Conservation (phyloP, 306 rosid species). For the Carpinus viminea region DNA sequence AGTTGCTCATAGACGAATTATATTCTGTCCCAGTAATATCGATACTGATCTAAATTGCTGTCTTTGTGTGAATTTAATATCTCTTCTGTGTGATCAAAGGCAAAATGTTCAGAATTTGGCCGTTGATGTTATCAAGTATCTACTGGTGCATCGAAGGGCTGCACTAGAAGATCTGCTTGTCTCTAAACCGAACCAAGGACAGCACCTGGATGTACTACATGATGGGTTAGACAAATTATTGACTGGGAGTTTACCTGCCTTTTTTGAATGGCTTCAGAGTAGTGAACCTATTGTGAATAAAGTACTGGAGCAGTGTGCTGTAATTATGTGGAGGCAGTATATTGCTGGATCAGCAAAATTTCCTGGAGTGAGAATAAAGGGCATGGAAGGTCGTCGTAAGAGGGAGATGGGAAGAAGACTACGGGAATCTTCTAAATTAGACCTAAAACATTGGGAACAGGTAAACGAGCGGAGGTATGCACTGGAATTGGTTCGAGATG, state of each 20-base stretch:
- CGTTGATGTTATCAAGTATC: constrained; percentile 83
- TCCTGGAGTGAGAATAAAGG: constrained; percentile 97
- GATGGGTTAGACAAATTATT: constrained; percentile 92
- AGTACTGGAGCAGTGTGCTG: constrained; percentile 90
- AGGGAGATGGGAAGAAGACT: constrained; percentile 90
- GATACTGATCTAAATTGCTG: constrained; percentile 97
- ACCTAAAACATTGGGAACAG: constrained; percentile 92
- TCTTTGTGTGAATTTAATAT: constrained; percentile 80
- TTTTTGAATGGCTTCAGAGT: constrained; percentile 84
- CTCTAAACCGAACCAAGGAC: constrained; percentile 87
- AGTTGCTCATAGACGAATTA: constrained; percentile 83
- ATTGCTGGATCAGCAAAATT: constrained; percentile 87
- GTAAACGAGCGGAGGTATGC: constrained; percentile 95
- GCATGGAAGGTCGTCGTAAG: constrained; percentile 92
- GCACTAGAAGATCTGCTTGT: constrained; percentile 90
- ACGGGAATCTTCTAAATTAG: constrained; percentile 77
- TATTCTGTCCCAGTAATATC: constrained; percentile 91
- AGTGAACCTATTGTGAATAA: constrained; percentile 69
- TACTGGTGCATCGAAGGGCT: constrained; percentile 91
- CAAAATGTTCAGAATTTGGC: constrained; percentile 80
- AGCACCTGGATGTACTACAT: constrained; percentile 77
- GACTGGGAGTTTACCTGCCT: constrained; percentile 70
- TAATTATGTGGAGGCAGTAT: constrained; percentile 96
- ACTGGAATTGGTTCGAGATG: constrained; percentile 85
- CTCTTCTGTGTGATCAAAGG: constrained; percentile 79